phyloP scores from a whole-genome alignment of 371 early-diverging fungal species.

The Mortierella sp. region DNA sequence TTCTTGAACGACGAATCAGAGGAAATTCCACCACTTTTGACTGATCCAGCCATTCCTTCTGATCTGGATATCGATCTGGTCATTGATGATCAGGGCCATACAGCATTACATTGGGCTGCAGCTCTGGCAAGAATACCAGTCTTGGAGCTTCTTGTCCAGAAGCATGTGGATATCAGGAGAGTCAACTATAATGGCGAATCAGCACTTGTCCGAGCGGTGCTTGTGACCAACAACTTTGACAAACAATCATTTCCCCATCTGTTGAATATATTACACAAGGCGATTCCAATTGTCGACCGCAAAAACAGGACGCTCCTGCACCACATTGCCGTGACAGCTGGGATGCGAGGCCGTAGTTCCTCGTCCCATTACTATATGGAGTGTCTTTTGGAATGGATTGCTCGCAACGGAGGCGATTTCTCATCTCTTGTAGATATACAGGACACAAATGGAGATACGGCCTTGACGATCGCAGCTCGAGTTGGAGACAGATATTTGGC shows the following conservation, averaged over 20 bases:
- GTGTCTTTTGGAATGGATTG: conserved; percentile 70
- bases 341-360: conserved; percentile 69
- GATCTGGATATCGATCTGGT: conserved; percentile 77
- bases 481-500: conserved; percentile 75
- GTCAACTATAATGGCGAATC: conserved; percentile 84
- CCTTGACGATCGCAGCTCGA: conserved; percentile 88
- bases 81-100: conserved; percentile 87
- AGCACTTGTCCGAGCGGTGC: conserved; percentile 86
- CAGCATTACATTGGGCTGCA: conserved; percentile 90
- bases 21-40: conserved; percentile 69
- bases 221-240: conserved; percentile 90
- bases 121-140: conserved; percentile 80
- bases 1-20: conserved; percentile 75
- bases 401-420: conserved; percentile 63
- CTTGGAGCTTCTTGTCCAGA: conserved; percentile 72
- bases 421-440: conserved; percentile 72
- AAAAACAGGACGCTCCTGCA: conserved; percentile 87
- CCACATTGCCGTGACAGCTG: conserved; percentile 81
- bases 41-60: conserved; percentile 54
- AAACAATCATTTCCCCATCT: conserved; percentile 80
- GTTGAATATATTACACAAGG: conserved; percentile 73
- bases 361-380: conserved; percentile 85
- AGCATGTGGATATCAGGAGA: conserved; percentile 73
- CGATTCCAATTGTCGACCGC: conserved; percentile 76
- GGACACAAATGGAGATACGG: conserved; percentile 91